Base-by-base conservation (phyloP, 129 eudicot species). In the Tanacetum coccineum region DNA sequence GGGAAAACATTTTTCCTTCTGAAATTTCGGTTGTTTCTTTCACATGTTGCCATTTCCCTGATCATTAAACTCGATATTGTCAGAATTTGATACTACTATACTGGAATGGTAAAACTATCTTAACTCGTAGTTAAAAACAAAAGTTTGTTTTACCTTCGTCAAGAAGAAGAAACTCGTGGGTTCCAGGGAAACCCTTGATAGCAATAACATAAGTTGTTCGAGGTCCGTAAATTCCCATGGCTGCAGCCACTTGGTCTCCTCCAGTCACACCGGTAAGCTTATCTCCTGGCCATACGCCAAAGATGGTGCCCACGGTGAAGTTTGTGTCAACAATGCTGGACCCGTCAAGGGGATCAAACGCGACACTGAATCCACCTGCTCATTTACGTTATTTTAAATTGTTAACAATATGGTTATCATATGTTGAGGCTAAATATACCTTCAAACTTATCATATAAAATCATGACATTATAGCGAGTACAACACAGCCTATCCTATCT, bases 1-100 rank as follows among this genome's bases (percentile, higher is more conserved):
- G 99, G 52, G 97, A 94, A 68, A 94, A 94, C 97, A 94, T 85
- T 72, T 94, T 94, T 44, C 99, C 99, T 87, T 94, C 99, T 15
- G 84, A 82, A 63, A 94, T 94, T 76, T 91, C 89, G 48, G 90
- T 84, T 13, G 99, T 94, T 70, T 94, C 99, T 67, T 94, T 94
- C 48, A 94, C 99, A 83, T 87, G 99, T 64, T 80, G 99, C 99
- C 99, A 94, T 80, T 94, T 94, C 50, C 99, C 99, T 94, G 53
- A 36, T 36, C 10, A 59, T 14, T 0, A 28, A 59, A 58, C 10
- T 18, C 6, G 15, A 13, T 2, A 40, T 18, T 12, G 1, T 25
- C 10, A 6, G 21, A 6, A 3, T 3, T 50, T 40, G 51, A 42
- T 62, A 40, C n/a, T n/a, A n/a, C n/a, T n/a, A n/a, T n/a, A n/a